phyloP scores from a whole-genome alignment of 2,329 filamentous ascomycete genomes.

The Tetracladium maxilliforme region DNA sequence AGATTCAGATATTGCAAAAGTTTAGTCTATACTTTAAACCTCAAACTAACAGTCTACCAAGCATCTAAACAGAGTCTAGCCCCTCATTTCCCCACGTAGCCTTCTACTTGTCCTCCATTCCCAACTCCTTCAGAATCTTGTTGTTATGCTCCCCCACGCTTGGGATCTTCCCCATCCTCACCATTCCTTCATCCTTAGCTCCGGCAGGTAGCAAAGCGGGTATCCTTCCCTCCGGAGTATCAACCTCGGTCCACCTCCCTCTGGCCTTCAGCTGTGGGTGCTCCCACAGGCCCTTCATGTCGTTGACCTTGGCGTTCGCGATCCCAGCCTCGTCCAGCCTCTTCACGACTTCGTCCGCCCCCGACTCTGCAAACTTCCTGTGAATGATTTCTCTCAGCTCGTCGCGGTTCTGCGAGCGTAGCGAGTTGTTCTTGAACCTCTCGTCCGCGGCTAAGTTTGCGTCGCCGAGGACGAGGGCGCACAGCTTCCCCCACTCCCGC shows the following conservation, averaged over 20 bases:
- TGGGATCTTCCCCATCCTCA: conserved; percentile 28
- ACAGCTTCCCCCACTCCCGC: conserved; percentile 36
- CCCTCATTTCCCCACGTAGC: too few relatives aligned
- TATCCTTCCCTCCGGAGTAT: conserved; percentile 28
- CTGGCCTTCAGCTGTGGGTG: conserved; percentile 35
- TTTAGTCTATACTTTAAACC: too few relatives aligned
- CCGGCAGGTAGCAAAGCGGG: conserved; percentile 35
- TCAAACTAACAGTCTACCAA: too few relatives aligned
- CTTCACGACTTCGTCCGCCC: conserved; percentile 22
- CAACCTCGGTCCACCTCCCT: conserved; percentile 32
- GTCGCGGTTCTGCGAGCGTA: conserved; percentile 28
- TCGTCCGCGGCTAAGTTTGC: conserved; percentile 24
- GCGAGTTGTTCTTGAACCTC: conserved; percentile 29
- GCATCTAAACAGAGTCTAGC: too few relatives aligned
- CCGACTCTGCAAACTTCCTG: conserved; percentile 20
- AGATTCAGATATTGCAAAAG: too few relatives aligned
- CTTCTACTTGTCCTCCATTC: conserved; percentile 10
- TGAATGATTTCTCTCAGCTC: conserved; percentile 29
- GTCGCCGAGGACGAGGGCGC: conserved; percentile 26
- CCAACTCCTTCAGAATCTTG: conserved; percentile 27
- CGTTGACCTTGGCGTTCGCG: conserved; percentile 38
- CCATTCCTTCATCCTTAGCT: conserved; percentile 6
- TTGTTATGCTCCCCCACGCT: conserved; percentile 33
- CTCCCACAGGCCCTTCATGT: conserved; percentile 37
- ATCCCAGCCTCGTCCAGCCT: conserved; percentile 31